Evolutionary conservation across 768 basidiomycete species (phyloP).

Genomic region (Leccinum uliginosum): DNA sequence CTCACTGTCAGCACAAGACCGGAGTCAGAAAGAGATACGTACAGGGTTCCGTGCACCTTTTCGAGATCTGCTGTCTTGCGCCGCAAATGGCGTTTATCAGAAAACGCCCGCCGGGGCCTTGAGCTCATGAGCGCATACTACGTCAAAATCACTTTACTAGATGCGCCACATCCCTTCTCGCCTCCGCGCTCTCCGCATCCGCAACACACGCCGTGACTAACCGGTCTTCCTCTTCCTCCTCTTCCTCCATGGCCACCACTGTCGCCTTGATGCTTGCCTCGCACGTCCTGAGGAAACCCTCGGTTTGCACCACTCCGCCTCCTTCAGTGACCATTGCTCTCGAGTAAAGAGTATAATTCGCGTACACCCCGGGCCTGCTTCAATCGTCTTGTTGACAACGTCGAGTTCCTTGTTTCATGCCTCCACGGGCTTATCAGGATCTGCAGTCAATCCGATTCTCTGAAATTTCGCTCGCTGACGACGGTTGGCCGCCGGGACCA

Average conservation of each 20-base stretch:
- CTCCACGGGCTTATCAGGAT: slow-evolving; percentile 44
- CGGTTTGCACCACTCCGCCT: slow-evolving; percentile 86
- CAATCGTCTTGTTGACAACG: slow-evolving; percentile 84
- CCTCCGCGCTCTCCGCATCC: slow-evolving; percentile 82
- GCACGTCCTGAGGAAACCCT: slow-evolving; percentile 81
- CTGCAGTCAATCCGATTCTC: slow-evolving; percentile 23
- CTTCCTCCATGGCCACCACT: slow-evolving; percentile 89
- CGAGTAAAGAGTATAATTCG: slow-evolving; percentile 72
- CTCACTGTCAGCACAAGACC: slow-evolving; percentile 1
- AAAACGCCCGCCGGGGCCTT: too few relatives aligned
- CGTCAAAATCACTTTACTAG: slow-evolving; percentile 83
- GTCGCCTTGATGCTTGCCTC: slow-evolving; percentile 96
- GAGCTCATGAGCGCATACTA: too few relatives aligned
- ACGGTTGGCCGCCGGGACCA: too few relatives aligned
- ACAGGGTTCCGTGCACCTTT: slow-evolving; percentile 84
- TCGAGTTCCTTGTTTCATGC: slow-evolving; percentile 62
- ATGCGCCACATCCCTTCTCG: slow-evolving; percentile 69
- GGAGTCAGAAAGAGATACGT: slow-evolving; percentile 17
- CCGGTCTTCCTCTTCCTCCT: slow-evolving; percentile 92
- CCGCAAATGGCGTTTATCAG: slow-evolving; percentile 85
- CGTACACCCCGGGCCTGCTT: slow-evolving; percentile 76
- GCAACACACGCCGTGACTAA: slow-evolving; percentile 86
- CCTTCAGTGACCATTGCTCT: slow-evolving; percentile 96
- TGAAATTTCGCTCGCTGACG: too few relatives aligned
- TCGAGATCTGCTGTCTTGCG: slow-evolving; percentile 89